Evolutionary conservation across 2,329 filamentous ascomycete species (phyloP).

Genomic region (Xylaria sp.): DNA sequence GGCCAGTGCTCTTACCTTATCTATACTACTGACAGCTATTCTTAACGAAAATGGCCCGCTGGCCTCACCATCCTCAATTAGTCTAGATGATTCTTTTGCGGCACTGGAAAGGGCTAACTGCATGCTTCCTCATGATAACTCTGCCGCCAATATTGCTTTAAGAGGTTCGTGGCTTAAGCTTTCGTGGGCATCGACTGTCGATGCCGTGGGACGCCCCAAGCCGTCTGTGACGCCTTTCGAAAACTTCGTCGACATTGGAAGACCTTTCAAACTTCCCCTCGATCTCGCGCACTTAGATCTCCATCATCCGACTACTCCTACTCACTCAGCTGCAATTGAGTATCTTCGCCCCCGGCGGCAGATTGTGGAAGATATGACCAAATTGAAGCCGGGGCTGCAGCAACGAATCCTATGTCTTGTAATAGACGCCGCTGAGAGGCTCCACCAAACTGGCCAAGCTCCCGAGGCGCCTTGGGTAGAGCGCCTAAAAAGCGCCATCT

Average conservation of each 20-base stretch:
- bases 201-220: slow-evolving; percentile 56
- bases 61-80: slow-evolving; percentile 48
- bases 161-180: slow-evolving; percentile 58
- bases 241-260: slow-evolving; percentile 60
- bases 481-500: slow-evolving; percentile 37
- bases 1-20: slow-evolving; percentile 46
- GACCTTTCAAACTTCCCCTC: slow-evolving; percentile 54
- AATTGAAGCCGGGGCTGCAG: slow-evolving; percentile 21
- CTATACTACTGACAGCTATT: slow-evolving; percentile 54
- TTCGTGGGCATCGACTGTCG: slow-evolving; percentile 64
- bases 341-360: slow-evolving; percentile 52
- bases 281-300: slow-evolving; percentile 65
- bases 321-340: slow-evolving; percentile 58
- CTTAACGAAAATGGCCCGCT: slow-evolving; percentile 49
- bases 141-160: slow-evolving; percentile 52
- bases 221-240: slow-evolving; percentile 63
- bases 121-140: slow-evolving; percentile 52
- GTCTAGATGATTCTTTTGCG: slow-evolving; percentile 61
- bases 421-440: slow-evolving; percentile 41
- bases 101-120: slow-evolving; percentile 59
- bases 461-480: slow-evolving; percentile 45
- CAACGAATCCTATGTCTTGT: slow-evolving; percentile 39
- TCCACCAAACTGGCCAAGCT: slow-evolving; percentile 41
- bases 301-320: slow-evolving; percentile 63
- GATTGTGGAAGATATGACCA: slow-evolving; percentile 12